phyloP scores from a whole-genome alignment of 1,139 yeast genomes.

The Wickerhamomyces sp. region DNA sequence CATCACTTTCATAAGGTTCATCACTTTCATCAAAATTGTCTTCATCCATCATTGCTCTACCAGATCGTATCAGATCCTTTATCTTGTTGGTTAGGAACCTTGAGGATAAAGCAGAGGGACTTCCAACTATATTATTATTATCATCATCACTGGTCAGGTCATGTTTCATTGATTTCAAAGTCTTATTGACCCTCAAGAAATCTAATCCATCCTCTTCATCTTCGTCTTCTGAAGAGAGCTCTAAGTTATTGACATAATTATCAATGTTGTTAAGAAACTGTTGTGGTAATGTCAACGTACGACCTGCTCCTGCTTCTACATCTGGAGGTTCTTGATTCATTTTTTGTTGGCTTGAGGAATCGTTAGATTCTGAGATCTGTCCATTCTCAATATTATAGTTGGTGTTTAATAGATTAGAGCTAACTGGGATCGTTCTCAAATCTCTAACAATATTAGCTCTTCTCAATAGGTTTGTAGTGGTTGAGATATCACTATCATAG shows the following conservation, averaged over 20 bases:
- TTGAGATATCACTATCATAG: slow-evolving; percentile 33
- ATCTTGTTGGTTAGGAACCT: slow-evolving; percentile 7
- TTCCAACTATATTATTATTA: slow-evolving; percentile 1
- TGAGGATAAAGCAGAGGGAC: neutral
- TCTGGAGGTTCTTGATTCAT: neutral
- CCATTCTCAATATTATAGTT: slow-evolving; percentile 22
- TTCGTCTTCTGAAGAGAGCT: slow-evolving; percentile 13
- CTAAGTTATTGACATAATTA: slow-evolving; percentile 20
- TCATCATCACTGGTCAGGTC: slow-evolving; percentile 6
- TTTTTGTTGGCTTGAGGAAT: neutral
- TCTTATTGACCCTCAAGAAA: slow-evolving; percentile 19
- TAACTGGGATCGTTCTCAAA: slow-evolving; percentile 18
- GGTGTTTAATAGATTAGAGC: slow-evolving; percentile 19
- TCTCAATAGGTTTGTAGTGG: slow-evolving; percentile 16
- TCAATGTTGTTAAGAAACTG: slow-evolving; percentile 23
- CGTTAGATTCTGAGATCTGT: neutral
- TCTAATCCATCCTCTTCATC: slow-evolving; percentile 20
- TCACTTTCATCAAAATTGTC: slow-evolving; percentile 6
- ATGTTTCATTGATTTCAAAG: slow-evolving; percentile 12
- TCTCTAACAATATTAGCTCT: slow-evolving; percentile 8
- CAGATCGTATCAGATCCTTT: slow-evolving; percentile 1
- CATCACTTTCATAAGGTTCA: slow-evolving; percentile 9
- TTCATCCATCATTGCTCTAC: slow-evolving; percentile 6
- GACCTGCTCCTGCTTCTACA: neutral
- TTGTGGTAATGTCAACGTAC: slow-evolving; percentile 22